These are phyloP conservation scores for Leucocoprinus sp. DNA, from an alignment of 768 basidiomycete genomes.

Conservation along the genomic window DNA sequence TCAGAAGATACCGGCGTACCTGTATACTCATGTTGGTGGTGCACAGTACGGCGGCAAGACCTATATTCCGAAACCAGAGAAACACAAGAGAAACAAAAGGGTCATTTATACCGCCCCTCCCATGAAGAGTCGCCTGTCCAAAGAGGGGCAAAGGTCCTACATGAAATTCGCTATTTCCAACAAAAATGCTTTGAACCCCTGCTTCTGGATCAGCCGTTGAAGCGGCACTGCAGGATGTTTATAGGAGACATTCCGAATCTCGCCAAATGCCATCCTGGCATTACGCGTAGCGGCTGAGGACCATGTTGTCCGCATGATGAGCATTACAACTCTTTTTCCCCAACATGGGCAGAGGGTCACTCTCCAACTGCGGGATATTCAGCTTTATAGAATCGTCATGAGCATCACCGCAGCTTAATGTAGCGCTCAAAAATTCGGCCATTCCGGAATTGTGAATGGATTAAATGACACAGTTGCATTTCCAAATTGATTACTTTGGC, in stretches of 20 bases:
- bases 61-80: not conserved
- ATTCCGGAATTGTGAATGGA: too few relatives aligned
- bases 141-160: slow-evolving; percentile 81
- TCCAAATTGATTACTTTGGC: not conserved
- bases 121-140: slow-evolving; percentile 14
- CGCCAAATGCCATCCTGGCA: slow-evolving; percentile 84
- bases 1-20: not conserved
- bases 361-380: slow-evolving; percentile 81
- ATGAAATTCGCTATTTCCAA: slow-evolving; percentile 85
- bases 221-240: slow-evolving; percentile 69
- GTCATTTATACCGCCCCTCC: not conserved
- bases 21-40: not conserved
- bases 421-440: too few relatives aligned
- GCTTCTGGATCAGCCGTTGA: slow-evolving; percentile 85
- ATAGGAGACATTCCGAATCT: slow-evolving; percentile 79
- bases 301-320: slow-evolving; percentile 70
- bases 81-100: not conserved
- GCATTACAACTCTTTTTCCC: slow-evolving; percentile 78
- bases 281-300: slow-evolving; percentile 84
- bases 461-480: too few relatives aligned
- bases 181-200: slow-evolving; percentile 74
- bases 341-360: slow-evolving; percentile 84
- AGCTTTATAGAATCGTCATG: slow-evolving; percentile 15
- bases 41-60: not conserved
- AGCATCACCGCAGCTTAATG: too few relatives aligned